A percentile compares a stretch with the other conserved stretches of the same genome.
Evolutionary conservation across 176 grass and related monocot species (phyloP).

Genomic region (Triticum dicoccoides): DNA sequence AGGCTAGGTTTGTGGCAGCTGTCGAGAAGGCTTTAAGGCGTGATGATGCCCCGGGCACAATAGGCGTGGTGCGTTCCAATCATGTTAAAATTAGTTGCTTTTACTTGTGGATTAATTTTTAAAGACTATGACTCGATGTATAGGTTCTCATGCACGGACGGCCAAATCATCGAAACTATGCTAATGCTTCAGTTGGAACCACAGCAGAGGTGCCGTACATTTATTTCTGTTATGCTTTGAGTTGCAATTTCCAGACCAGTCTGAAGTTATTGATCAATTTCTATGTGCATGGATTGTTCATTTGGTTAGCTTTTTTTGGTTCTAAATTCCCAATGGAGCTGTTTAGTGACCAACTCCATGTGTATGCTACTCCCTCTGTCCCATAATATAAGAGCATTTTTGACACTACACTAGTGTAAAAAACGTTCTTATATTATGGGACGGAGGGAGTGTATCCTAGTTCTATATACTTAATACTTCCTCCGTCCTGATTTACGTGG

Average conservation of each 20-base stretch:
- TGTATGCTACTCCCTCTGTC: not conserved
- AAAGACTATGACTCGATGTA: constrained; percentile 12
- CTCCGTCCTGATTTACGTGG: not conserved
- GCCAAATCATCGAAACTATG: constrained; percentile 35
- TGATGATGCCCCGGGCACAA: constrained; percentile 65
- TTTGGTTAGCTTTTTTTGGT: not conserved
- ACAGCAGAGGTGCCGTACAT: constrained; percentile 69
- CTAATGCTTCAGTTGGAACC: constrained; percentile 76
- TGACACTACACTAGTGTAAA: no score
- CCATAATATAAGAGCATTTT: no score
- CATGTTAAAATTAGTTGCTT: constrained; percentile 20
- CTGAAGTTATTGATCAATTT: not conserved
- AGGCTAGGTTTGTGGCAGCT: constrained; percentile 63
- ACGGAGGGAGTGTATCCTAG: not conserved
- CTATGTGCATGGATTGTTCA: constrained; percentile 2
- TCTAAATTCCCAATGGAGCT: not conserved
- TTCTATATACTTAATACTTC: not conserved
- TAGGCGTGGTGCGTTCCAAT: constrained; percentile 74
- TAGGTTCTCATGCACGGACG: constrained; percentile 60
- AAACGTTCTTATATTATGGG: no score
- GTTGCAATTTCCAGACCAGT: constrained; percentile 15
- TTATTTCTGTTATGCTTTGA: constrained; percentile 23
- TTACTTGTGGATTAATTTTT: constrained; percentile 18
- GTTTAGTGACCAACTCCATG: not conserved
- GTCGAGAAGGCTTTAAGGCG: constrained; percentile 74